phyloP scores from a whole-genome alignment of 1,139 yeast species.

The Yamadazyma trypodendri region DNA sequence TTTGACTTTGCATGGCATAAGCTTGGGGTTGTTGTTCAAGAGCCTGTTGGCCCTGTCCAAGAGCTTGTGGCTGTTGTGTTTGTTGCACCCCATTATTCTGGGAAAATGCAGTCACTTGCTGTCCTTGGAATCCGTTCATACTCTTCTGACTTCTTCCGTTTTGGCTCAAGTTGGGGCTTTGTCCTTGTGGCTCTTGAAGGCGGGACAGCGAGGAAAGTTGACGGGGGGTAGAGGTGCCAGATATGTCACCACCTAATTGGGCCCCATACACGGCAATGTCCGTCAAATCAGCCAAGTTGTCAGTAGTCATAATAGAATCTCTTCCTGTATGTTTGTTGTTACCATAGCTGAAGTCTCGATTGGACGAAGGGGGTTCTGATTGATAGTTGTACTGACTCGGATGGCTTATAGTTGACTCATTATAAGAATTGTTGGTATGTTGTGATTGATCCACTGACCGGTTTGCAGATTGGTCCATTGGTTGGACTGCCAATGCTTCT shows the following conservation, averaged over 20 bases:
- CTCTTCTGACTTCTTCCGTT: constrained; percentile 23
- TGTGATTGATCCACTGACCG: not conserved
- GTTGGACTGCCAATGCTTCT: too few species aligned
- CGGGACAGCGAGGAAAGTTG: constrained; percentile 4
- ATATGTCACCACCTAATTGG: constrained; percentile 26
- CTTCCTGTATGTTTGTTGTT: constrained; percentile 6
- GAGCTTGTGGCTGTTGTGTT: not conserved
- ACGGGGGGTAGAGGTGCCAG: constrained; percentile 10
- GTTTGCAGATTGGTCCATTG: not conserved
- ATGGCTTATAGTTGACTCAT: not conserved
- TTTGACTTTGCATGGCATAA: not conserved
- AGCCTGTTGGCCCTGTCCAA: too few species aligned
- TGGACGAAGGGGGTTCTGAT: not conserved
- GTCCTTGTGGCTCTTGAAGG: not conserved
- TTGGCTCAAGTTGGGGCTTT: not conserved
- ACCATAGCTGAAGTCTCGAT: not conserved
- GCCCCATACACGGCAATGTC: constrained; percentile 47
- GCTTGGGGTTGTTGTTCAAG: not conserved
- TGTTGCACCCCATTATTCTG: constrained; percentile 1
- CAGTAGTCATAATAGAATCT: constrained; percentile 17
- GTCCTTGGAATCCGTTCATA: constrained; percentile 9
- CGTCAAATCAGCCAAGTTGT: constrained; percentile 42
- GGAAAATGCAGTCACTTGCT: constrained; percentile 13
- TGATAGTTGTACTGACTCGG: not conserved
- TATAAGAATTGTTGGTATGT: not conserved